Evolutionary conservation across 2,329 filamentous ascomycete genomes (phyloP).

Genomic region (Fusarium lyarnte): DNA sequence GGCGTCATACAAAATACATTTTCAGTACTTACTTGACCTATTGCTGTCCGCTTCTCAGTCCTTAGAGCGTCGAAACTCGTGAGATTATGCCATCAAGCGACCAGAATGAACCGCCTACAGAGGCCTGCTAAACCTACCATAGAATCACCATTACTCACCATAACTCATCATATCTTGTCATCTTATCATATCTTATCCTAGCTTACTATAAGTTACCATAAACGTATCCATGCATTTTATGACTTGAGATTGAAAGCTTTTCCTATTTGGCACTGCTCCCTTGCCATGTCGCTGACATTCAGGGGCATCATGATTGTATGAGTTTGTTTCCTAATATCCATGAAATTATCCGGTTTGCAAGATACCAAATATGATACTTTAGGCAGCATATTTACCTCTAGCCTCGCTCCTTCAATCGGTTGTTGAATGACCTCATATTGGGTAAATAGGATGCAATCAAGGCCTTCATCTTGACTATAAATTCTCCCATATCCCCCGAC

Average conservation of each 20-base stretch:
- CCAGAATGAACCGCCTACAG: neutral
- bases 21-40: neutral
- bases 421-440: neutral
- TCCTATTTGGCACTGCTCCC: neutral
- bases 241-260: neutral
- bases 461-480: neutral
- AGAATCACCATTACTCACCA: neutral
- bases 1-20: constrained; percentile 34
- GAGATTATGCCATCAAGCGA: neutral
- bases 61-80: neutral
- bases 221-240: neutral
- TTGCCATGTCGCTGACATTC: neutral
- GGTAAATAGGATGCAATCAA: neutral
- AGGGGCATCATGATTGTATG: neutral
- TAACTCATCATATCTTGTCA: no score
- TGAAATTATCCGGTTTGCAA: neutral
- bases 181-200: neutral
- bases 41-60: neutral
- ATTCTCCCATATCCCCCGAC: neutral
- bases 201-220: no score
- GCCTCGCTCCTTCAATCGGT: neutral
- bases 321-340: neutral
- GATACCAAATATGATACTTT: neutral
- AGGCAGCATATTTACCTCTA: neutral
- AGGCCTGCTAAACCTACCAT: neutral